These are phyloP conservation scores for Cercospora berteroae DNA, from an alignment of 2,329 filamentous ascomycete genomes.

Conservation along the genomic window DNA sequence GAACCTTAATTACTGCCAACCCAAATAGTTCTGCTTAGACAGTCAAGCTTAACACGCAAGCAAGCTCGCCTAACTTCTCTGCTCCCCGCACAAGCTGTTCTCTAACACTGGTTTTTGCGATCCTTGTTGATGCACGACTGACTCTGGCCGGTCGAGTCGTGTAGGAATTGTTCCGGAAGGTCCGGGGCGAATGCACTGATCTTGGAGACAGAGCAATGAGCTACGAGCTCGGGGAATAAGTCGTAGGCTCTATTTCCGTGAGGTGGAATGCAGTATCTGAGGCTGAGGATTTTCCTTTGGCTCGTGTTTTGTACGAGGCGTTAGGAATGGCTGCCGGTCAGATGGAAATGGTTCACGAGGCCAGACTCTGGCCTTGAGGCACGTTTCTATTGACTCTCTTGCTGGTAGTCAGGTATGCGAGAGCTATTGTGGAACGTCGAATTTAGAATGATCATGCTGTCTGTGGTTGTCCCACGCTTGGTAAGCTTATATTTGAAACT, in stretches of 20 bases:
- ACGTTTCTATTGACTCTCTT: not conserved
- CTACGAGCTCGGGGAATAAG: not conserved
- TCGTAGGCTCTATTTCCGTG: not conserved
- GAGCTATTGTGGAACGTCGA: not conserved
- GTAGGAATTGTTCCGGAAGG: not conserved
- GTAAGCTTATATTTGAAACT: not conserved
- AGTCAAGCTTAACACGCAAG: not conserved
- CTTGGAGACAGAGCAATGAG: too few species aligned
- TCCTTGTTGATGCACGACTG: not conserved
- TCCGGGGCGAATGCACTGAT: too few species aligned
- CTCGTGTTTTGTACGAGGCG: not conserved
- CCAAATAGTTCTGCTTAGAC: not conserved
- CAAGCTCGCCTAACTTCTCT: not conserved
- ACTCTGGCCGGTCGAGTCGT: not conserved
- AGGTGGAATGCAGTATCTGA: not conserved
- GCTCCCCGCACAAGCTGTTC: not conserved
- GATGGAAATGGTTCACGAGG: not conserved
- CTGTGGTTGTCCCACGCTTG: not conserved
- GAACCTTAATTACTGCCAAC: not conserved
- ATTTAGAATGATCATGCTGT: not conserved
- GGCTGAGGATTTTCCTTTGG: not conserved
- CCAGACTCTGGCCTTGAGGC: not conserved
- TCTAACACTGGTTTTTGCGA: not conserved
- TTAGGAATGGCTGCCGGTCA: not conserved
- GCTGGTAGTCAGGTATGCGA: not conserved